Percentiles rank a stretch among this genome's conserved stretches.
Conservation (phyloP, 108 stramenopile genomes). For the Hondaea fermentalgiana region DNA sequence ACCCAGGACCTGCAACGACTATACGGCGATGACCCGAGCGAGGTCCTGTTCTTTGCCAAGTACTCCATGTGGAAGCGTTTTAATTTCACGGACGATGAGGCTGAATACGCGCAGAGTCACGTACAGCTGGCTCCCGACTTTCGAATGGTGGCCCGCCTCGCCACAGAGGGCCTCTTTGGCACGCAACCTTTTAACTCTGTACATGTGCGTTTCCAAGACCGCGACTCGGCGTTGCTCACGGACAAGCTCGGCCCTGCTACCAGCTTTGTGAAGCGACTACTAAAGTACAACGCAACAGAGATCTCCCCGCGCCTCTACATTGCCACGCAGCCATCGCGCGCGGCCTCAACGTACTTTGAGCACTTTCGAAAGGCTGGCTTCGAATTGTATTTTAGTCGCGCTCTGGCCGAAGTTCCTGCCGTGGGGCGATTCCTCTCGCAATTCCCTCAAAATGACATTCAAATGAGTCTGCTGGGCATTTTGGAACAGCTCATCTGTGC, state of each 20-base stretch:
- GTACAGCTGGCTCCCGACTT: background rate
- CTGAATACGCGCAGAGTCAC: background rate
- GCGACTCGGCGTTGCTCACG: background rate
- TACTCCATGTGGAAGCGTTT: slow-evolving; percentile 9
- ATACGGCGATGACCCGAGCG: background rate
- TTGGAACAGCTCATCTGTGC: background rate
- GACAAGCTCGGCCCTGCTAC: background rate
- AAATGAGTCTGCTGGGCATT: background rate
- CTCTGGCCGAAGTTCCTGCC: background rate
- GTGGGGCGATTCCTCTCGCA: background rate
- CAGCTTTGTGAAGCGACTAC: background rate
- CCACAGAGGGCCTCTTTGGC: background rate
- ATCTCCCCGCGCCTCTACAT: background rate
- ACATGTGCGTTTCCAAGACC: background rate
- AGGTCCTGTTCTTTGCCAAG: background rate
- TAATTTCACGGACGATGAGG: background rate
- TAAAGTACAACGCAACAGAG: background rate
- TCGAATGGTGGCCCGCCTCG: background rate
- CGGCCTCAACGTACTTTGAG: background rate
- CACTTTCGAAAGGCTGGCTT: background rate
- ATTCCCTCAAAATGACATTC: background rate
- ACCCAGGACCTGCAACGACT: background rate
- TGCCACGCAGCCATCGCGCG: background rate
- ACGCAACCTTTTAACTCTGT: background rate
- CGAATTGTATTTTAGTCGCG: background rate